Conservation (phyloP, 495 filamentous ascomycete genomes). For the Choiromyces venosus region DNA sequence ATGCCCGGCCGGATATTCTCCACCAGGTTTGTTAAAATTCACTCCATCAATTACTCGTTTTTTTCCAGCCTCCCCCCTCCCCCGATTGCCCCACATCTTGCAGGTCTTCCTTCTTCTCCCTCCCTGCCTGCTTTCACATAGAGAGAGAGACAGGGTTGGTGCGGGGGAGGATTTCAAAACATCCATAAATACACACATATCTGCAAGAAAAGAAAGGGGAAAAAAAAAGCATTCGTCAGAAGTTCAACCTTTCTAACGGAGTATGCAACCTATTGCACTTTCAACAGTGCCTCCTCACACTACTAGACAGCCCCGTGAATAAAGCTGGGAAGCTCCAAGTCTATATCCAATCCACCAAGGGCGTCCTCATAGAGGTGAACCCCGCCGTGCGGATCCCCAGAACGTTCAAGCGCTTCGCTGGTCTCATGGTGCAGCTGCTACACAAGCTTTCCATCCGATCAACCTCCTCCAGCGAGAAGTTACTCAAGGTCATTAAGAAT, state of each 20-base stretch:
- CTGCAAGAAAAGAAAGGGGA: background rate
- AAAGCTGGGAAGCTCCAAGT: conserved; percentile 96
- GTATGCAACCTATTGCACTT: conserved; percentile 18
- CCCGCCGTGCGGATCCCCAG: conserved; percentile 93
- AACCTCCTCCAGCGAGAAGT: conserved; percentile 91
- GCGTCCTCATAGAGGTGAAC: conserved; percentile 94
- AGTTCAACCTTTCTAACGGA: conserved; percentile 36
- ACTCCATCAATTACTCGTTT: conserved; percentile 5
- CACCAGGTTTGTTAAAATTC: conserved; percentile 69
- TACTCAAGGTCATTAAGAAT: conserved; percentile 94
- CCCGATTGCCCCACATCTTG: background rate
- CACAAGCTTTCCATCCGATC: conserved; percentile 94
- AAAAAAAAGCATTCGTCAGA: conserved; percentile 3
- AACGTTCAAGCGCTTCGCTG: conserved; percentile 97
- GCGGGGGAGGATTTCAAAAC: background rate
- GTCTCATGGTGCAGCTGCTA: conserved; percentile 97
- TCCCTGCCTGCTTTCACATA: conserved; percentile 8
- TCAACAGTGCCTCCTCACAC: conserved; percentile 84
- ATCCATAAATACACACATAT: background rate
- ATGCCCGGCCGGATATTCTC: conserved; percentile 93
- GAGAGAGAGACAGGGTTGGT: background rate
- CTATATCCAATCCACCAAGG: conserved; percentile 95
- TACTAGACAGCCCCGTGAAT: conserved; percentile 96
- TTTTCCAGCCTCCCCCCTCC: background rate
- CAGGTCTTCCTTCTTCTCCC: background rate